A percentile compares a stretch with the other conserved stretches of the same genome.
phyloP scores from a whole-genome alignment of 148 eudicot genomes.

The Drosera capensis region DNA sequence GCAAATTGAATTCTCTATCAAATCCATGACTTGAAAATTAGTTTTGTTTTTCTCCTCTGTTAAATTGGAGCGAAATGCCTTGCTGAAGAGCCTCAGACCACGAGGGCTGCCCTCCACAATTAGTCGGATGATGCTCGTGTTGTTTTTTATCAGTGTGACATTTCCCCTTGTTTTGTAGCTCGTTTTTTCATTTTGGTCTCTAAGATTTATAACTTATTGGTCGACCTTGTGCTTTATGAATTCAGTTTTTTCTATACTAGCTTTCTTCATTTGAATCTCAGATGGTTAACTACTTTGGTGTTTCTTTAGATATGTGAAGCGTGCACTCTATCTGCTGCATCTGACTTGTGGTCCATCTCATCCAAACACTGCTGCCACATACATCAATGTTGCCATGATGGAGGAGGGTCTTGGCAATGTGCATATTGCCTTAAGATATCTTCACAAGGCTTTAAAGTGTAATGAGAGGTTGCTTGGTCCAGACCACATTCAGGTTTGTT shows the following conservation, averaged over 20 bases:
- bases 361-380: slow-evolving; percentile 99
- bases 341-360: slow-evolving; percentile 99
- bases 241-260: not conserved
- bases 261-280: not conserved
- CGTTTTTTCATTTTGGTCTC: too few relatives aligned
- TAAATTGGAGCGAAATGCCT: too few relatives aligned
- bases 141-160: too few relatives aligned
- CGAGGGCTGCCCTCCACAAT: too few relatives aligned
- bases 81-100: too few relatives aligned
- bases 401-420: slow-evolving; percentile 99
- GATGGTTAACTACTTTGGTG: not conserved
- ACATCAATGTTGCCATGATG: slow-evolving; percentile 99
- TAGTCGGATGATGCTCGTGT: too few relatives aligned
- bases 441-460: slow-evolving; percentile 97
- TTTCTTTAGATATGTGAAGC: slow-evolving; percentile 71
- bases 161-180: too few relatives aligned
- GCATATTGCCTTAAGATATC: slow-evolving; percentile 96
- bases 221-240: not conserved
- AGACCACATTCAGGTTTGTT: slow-evolving; percentile 91
- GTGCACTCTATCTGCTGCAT: slow-evolving; percentile 90
- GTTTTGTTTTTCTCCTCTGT: too few relatives aligned
- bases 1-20: too few relatives aligned
- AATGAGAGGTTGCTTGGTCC: slow-evolving; percentile 97
- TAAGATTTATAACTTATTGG: too few relatives aligned
- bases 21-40: too few relatives aligned